These are phyloP conservation scores for Pseudogymnoascus sp. DNA, from an alignment of 2,329 filamentous ascomycete genomes.

Conservation along the genomic window DNA sequence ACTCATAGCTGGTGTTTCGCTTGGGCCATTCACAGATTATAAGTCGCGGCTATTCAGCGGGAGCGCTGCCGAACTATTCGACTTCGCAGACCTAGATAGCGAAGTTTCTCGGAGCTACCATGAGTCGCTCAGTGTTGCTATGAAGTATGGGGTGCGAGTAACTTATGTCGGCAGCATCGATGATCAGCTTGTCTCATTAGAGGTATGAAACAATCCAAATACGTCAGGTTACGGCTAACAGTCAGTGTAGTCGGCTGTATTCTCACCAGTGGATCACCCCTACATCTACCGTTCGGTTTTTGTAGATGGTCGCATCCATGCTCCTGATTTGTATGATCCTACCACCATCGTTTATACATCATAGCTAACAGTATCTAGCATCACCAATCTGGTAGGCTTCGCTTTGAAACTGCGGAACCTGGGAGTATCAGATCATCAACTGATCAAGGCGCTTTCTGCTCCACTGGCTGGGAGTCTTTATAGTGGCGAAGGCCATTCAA, in stretches of 20 bases:
- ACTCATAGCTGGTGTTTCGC: slow-evolving; percentile 77
- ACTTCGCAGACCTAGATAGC: slow-evolving; percentile 78
- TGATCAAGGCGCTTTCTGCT: slow-evolving; percentile 81
- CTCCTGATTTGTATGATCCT: slow-evolving; percentile 68
- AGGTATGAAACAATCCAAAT: slow-evolving; percentile 46
- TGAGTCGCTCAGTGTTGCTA: slow-evolving; percentile 62
- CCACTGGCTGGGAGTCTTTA: slow-evolving; percentile 89
- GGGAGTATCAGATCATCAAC: slow-evolving; percentile 84
- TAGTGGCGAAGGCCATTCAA: slow-evolving; percentile 84
- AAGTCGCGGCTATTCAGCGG: slow-evolving; percentile 84
- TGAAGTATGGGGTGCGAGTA: slow-evolving; percentile 74
- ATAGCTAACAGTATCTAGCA: slow-evolving; percentile 33
- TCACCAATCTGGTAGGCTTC: slow-evolving; percentile 88
- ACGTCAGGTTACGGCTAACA: slow-evolving; percentile 19
- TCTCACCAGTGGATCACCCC: slow-evolving; percentile 77
- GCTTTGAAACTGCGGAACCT: slow-evolving; percentile 89
- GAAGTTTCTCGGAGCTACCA: slow-evolving; percentile 77
- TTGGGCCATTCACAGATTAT: slow-evolving; percentile 89
- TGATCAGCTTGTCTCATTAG: slow-evolving; percentile 89
- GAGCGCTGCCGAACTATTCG: slow-evolving; percentile 88
- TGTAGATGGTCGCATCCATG: slow-evolving; percentile 85
- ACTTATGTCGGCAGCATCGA: slow-evolving; percentile 92
- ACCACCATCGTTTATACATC: neutral
- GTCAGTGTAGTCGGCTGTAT: slow-evolving; percentile 62
- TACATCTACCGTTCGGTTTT: slow-evolving; percentile 96